phyloP scores from a whole-genome alignment of 768 basidiomycete genomes.

The Phylloporus sp. region DNA sequence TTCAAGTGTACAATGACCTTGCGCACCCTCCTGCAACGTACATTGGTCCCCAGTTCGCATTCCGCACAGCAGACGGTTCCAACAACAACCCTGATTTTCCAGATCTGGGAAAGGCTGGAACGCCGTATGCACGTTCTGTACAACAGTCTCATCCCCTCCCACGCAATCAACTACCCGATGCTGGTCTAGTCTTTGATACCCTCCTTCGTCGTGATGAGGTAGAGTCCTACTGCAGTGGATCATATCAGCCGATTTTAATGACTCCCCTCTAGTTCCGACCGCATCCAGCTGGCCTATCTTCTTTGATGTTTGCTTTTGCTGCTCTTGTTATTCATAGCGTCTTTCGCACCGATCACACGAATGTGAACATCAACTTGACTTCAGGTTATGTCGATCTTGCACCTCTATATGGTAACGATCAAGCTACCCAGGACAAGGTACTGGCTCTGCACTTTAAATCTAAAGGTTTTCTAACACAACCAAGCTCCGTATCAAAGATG shows the following conservation, averaged over 20 bases:
- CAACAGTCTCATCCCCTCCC: slow-evolving; percentile 66
- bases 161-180: slow-evolving; percentile 66
- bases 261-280: slow-evolving; percentile 51
- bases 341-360: slow-evolving; percentile 74
- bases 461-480: background rate
- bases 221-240: slow-evolving; percentile 5
- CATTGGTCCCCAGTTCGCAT: slow-evolving; percentile 59
- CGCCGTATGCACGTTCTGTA: slow-evolving; percentile 80
- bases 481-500: slow-evolving; percentile 43
- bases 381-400: slow-evolving; percentile 84
- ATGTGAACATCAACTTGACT: slow-evolving; percentile 74
- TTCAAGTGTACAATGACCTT: slow-evolving; percentile 75
- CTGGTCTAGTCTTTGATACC: slow-evolving; percentile 78
- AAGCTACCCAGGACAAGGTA: slow-evolving; percentile 55
- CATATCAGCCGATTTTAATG: background rate
- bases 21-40: slow-evolving; percentile 73
- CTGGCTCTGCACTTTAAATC: slow-evolving; percentile 19
- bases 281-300: slow-evolving; percentile 78
- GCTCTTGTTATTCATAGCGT: slow-evolving; percentile 83
- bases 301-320: slow-evolving; percentile 79
- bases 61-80: slow-evolving; percentile 73
- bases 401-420: slow-evolving; percentile 76
- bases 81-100: slow-evolving; percentile 70
- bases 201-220: slow-evolving; percentile 71
- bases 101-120: slow-evolving; percentile 72